phyloP scores from a whole-genome alignment of 1,284 basidiomycete genomes.

The Testicularia cyperi region DNA sequence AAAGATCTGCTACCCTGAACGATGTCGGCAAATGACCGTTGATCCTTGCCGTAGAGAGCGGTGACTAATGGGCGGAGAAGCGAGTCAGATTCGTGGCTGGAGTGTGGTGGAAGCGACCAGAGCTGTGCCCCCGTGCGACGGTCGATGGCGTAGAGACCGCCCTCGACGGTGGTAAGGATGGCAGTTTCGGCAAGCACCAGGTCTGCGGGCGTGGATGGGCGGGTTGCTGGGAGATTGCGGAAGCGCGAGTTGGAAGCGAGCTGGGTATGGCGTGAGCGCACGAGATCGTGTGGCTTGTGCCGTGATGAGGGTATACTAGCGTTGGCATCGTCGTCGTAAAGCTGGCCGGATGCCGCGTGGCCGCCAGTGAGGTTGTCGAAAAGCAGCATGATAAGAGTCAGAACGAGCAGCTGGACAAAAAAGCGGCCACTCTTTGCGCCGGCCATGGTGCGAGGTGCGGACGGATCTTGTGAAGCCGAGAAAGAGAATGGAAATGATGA shows the following conservation, averaged over 20 bases:
- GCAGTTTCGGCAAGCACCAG: slow-evolving; percentile 73
- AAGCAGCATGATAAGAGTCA: slow-evolving; percentile 12
- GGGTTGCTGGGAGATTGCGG: slow-evolving; percentile 9
- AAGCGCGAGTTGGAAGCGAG: slow-evolving; percentile 13
- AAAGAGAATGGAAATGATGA: too few relatives aligned
- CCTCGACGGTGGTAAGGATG: slow-evolving; percentile 84
- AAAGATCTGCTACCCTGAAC: slow-evolving; percentile 26
- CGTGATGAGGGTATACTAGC: slow-evolving; percentile 4
- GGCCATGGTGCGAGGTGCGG: too few relatives aligned
- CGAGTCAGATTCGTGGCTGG: slow-evolving; percentile 32
- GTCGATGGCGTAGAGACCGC: slow-evolving; percentile 82
- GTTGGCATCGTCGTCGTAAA: slow-evolving; percentile 6
- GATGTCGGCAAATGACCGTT: slow-evolving; percentile 47
- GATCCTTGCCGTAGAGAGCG: slow-evolving; percentile 43
- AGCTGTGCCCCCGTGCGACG: slow-evolving; percentile 68
- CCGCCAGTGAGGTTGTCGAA: slow-evolving; percentile 11
- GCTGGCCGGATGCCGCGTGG: not conserved
- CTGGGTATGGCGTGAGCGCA: not conserved
- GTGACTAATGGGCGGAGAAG: slow-evolving; percentile 46
- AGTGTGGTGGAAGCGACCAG: slow-evolving; percentile 43
- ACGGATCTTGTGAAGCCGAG: too few relatives aligned
- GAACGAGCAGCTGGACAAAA: not conserved
- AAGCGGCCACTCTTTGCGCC: not conserved
- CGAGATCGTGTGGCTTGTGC: not conserved
- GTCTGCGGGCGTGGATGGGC: slow-evolving; percentile 54